Conservation (phyloP, 352 stramenopile genomes). For the Globisporangium paroecandrum region DNA sequence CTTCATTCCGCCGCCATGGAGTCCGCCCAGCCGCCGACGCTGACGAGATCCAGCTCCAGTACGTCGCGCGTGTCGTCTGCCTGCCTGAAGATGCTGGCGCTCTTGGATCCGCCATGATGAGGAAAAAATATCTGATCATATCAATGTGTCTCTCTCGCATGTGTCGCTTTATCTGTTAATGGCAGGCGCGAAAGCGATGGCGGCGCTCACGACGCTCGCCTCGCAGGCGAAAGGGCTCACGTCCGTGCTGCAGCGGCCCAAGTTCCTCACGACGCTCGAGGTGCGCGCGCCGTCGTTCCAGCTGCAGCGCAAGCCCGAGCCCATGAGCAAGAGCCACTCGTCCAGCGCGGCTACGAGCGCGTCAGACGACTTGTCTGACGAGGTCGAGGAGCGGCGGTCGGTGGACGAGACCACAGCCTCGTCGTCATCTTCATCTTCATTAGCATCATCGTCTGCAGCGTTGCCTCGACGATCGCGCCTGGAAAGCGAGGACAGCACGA, state of each 20-base stretch:
- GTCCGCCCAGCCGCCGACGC: neutral
- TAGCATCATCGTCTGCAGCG: neutral
- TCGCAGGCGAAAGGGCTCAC: constrained; percentile 20
- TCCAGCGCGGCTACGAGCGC: constrained; percentile 10
- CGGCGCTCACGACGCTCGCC: constrained; percentile 14
- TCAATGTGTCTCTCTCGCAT: neutral
- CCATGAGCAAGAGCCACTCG: constrained; percentile 10
- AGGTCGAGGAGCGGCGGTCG: constrained; percentile 1
- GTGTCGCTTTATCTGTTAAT: neutral
- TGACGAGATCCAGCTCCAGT: constrained; percentile 14
- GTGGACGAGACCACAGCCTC: neutral
- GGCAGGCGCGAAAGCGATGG: constrained; percentile 15
- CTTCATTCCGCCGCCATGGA: neutral
- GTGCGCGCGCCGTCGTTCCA: neutral
- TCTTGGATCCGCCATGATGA: neutral
- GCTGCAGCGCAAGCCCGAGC: neutral
- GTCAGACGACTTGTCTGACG: constrained; percentile 11
- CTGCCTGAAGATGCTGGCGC: neutral
- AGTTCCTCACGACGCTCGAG: constrained; percentile 10
- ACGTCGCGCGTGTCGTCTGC: constrained; percentile 1
- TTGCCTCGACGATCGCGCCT: constrained; percentile 1
- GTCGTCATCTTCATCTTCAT: neutral
- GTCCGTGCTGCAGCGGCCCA: constrained; percentile 16
- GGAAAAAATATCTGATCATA: constrained; percentile 1
- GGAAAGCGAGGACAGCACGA: constrained; percentile 10